A percentile compares a stretch with the other conserved stretches of the same genome.
Conservation (phyloP, 139 green algal genomes). For the Yamagishiella unicocca region DNA sequence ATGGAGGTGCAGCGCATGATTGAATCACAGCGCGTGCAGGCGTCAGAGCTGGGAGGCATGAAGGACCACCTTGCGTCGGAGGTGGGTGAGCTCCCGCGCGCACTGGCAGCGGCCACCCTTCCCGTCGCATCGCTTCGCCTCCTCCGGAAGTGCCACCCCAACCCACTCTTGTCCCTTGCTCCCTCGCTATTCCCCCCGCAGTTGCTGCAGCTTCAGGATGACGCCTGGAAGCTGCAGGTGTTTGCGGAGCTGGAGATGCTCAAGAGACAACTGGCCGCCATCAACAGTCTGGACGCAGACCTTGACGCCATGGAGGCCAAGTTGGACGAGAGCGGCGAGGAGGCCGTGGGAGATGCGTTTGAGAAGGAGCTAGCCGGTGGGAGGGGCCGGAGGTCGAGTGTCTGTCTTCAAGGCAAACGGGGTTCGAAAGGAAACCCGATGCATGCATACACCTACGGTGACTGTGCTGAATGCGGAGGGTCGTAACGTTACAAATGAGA, state of each 20-base stretch:
- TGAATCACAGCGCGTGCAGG: slow-evolving; percentile 35
- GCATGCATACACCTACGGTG: no score
- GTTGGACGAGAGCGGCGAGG: slow-evolving; percentile 40
- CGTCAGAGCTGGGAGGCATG: slow-evolving; percentile 49
- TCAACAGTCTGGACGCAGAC: slow-evolving; percentile 55
- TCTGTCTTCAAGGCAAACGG: no score
- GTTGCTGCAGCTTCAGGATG: slow-evolving; percentile 57
- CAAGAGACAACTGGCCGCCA: slow-evolving; percentile 50
- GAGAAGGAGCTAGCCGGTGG: slow-evolving; percentile 5
- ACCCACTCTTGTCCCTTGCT: neutral
- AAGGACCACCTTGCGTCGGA: slow-evolving; percentile 52
- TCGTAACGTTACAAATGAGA: no score
- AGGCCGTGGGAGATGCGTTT: neutral
- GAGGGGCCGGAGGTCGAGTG: no score
- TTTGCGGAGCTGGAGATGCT: slow-evolving; percentile 62
- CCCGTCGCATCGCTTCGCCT: no score
- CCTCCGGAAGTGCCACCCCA: no score
- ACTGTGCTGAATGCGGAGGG: no score
- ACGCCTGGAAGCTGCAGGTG: slow-evolving; percentile 57
- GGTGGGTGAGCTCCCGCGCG: no score
- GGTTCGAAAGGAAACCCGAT: no score
- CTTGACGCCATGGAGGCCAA: slow-evolving; percentile 55
- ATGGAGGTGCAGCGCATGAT: slow-evolving; percentile 58
- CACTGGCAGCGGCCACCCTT: no score
- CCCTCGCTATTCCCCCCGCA: neutral